Evolutionary conservation across 768 basidiomycete genomes (phyloP).

Genomic region (Pleurotus eryngii): DNA sequence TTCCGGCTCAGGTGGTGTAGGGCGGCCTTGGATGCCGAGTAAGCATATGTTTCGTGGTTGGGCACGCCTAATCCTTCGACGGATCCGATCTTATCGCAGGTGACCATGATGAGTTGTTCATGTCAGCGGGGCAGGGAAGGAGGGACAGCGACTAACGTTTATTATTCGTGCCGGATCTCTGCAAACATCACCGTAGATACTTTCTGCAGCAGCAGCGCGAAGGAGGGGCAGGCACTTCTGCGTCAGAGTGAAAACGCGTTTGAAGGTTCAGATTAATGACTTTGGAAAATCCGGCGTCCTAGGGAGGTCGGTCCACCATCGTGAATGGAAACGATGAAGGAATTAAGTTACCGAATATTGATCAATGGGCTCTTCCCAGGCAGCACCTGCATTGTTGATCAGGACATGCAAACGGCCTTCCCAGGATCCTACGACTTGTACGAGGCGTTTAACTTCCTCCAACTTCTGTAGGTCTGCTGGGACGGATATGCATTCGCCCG

Average conservation of each 20-base stretch:
- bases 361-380: constrained; percentile 47
- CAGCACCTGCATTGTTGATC: constrained; percentile 65
- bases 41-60: constrained; percentile 60
- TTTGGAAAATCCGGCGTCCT: constrained; percentile 60
- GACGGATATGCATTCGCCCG: constrained; percentile 50
- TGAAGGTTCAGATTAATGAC: constrained; percentile 61
- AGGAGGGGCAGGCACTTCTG: constrained; percentile 60
- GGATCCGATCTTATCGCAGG: constrained; percentile 47
- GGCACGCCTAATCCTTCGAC: constrained; percentile 56
- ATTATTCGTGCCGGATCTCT: constrained; percentile 55
- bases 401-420: constrained; percentile 56
- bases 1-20: constrained; percentile 58
- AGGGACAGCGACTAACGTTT: constrained; percentile 34
- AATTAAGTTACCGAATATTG: constrained; percentile 37
- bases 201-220: constrained; percentile 39
- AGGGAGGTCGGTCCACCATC: background rate
- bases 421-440: constrained; percentile 42
- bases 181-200: constrained; percentile 30
- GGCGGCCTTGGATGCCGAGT: constrained; percentile 62
- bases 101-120: background rate
- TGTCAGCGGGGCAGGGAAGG: background rate
- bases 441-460: constrained; percentile 52
- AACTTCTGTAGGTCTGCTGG: constrained; percentile 52
- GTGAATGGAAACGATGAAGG: too few species aligned
- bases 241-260: constrained; percentile 58